Conservation (phyloP, 1,284 basidiomycete genomes). For the Afroboletus lepidellus region DNA sequence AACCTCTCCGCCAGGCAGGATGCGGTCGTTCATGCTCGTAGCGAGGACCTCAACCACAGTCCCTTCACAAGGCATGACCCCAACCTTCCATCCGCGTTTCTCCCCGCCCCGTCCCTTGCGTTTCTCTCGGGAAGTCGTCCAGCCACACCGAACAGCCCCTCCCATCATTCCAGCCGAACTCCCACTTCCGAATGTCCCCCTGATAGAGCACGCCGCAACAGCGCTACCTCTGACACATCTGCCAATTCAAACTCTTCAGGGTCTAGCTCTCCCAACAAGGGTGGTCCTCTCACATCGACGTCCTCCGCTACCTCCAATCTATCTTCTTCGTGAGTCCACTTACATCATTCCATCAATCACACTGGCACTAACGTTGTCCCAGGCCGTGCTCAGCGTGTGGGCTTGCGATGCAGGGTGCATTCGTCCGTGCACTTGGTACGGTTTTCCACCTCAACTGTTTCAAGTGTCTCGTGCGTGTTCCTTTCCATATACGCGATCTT, state of each 20-base stretch:
- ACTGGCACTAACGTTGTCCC: slow-evolving; percentile 15
- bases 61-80: slow-evolving; percentile 26
- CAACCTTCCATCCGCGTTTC: slow-evolving; percentile 21
- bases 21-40: slow-evolving; percentile 47
- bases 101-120: slow-evolving; percentile 48
- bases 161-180: slow-evolving; percentile 43
- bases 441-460: slow-evolving; percentile 98
- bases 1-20: slow-evolving; percentile 40
- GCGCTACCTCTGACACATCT: slow-evolving; percentile 50
- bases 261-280: slow-evolving; percentile 40
- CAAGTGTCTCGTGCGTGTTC: slow-evolving; percentile 80
- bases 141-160: slow-evolving; percentile 48
- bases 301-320: slow-evolving; percentile 43
- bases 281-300: slow-evolving; percentile 47
- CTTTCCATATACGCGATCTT: not conserved
- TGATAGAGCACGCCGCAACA: slow-evolving; percentile 42
- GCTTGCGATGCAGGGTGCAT: slow-evolving; percentile 86
- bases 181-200: slow-evolving; percentile 53
- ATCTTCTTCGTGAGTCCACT: slow-evolving; percentile 43
- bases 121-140: slow-evolving; percentile 53
- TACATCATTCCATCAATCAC: slow-evolving; percentile 17
- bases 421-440: slow-evolving; percentile 92
- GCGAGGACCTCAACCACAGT: slow-evolving; percentile 70
- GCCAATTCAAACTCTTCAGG: slow-evolving; percentile 46
- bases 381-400: slow-evolving; percentile 75